Evolutionary conservation across 345 rosid genomes (phyloP).

Genomic region (Linum tenue): DNA sequence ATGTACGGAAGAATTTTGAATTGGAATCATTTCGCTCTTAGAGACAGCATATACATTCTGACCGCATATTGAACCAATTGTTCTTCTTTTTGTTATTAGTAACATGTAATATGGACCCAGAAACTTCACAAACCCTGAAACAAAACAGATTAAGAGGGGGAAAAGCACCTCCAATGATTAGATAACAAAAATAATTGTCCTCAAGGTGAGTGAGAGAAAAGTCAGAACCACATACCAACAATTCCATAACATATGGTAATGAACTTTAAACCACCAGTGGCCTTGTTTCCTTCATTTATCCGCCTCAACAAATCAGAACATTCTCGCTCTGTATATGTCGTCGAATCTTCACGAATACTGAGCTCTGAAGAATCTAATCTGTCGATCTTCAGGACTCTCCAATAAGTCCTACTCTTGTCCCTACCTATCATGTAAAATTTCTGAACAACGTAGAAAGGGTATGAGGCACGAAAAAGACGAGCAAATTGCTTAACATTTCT

Average conservation of each 20-base stretch:
- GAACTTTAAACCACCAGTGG: constrained; percentile 85
- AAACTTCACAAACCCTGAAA: constrained; percentile 80
- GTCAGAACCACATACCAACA: constrained; percentile 49
- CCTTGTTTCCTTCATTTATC: constrained; percentile 82
- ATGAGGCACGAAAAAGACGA: neutral
- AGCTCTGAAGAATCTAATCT: constrained; percentile 66
- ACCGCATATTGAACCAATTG: constrained; percentile 83
- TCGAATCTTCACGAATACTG: constrained; percentile 67
- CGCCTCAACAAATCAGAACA: constrained; percentile 72
- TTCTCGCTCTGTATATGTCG: constrained; percentile 56
- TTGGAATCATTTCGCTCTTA: constrained; percentile 64
- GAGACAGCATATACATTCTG: constrained; percentile 74
- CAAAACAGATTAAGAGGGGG: constrained; percentile 4
- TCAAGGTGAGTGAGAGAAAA: neutral
- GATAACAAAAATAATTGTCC: neutral
- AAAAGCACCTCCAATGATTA: neutral
- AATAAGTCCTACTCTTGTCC: constrained; percentile 52
- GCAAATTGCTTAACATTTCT: neutral
- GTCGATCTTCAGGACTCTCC: constrained; percentile 79
- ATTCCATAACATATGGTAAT: constrained; percentile 88
- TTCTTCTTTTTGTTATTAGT: constrained; percentile 78
- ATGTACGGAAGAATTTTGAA: constrained; percentile 52
- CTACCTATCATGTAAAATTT: constrained; percentile 76
- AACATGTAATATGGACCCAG: constrained; percentile 97
- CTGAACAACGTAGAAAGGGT: constrained; percentile 26